Conservation (phyloP, 257 asterid genomes). For the Capsicum chinense region DNA sequence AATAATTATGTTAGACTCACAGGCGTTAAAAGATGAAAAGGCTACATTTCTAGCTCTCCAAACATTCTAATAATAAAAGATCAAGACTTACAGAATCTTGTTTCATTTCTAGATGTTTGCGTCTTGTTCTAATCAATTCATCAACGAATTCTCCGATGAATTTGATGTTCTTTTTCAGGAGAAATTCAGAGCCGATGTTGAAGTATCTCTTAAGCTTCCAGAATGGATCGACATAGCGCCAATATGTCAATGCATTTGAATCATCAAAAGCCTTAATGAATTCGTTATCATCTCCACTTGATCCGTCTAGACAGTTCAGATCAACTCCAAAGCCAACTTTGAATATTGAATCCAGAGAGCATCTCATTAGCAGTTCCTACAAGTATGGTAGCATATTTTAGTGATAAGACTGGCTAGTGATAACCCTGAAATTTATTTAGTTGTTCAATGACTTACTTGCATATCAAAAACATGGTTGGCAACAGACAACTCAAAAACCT, state of each 20-base stretch:
- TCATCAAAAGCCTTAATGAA: conserved; percentile 78
- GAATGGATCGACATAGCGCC: conserved; percentile 68
- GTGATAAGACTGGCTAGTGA: not conserved
- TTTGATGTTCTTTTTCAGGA: conserved; percentile 56
- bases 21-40: not conserved
- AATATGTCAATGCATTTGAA: conserved; percentile 57
- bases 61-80: not conserved
- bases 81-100: conserved; percentile 44
- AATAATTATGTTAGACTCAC: not conserved
- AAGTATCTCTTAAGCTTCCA: conserved; percentile 67
- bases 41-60: not conserved
- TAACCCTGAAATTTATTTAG: not conserved
- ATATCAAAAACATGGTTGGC: conserved; percentile 52
- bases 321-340: conserved; percentile 84
- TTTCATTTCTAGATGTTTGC: conserved; percentile 45
- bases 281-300: conserved; percentile 49
- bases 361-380: conserved; percentile 73
- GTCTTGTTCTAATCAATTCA: conserved; percentile 55
- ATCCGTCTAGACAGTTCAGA: conserved; percentile 60
- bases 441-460: conserved; percentile 49
- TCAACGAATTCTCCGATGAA: conserved; percentile 59
- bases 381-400: not conserved
- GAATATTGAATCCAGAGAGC: conserved; percentile 72
- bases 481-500: conserved; percentile 38
- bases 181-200: conserved; percentile 62